Evolutionary conservation across 441 rosid genomes (phyloP).

Genomic region (Brassica balearica): DNA sequence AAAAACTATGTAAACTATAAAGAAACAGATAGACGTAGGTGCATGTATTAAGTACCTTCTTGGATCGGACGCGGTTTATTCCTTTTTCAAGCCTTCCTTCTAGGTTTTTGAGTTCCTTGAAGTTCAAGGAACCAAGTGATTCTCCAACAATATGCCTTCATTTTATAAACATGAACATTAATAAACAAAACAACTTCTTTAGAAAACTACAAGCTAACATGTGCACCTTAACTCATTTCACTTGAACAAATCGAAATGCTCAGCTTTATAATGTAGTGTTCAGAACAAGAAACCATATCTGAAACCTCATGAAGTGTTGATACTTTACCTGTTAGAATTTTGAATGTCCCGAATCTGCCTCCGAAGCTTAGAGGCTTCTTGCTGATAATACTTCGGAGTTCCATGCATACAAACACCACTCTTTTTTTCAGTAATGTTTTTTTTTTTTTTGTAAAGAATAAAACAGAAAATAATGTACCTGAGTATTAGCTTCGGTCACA

Average conservation of each 20-base stretch:
- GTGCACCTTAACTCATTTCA: too few species aligned
- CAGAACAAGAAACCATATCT: background rate
- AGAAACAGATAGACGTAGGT: background rate
- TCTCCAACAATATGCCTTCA: slow-evolving; percentile 86
- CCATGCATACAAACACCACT: slow-evolving; percentile 25
- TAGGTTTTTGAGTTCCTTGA: slow-evolving; percentile 85
- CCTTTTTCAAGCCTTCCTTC: slow-evolving; percentile 88
- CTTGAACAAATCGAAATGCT: background rate
- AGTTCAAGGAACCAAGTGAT: slow-evolving; percentile 67
- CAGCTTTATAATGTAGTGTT: background rate
- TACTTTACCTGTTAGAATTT: slow-evolving; percentile 67
- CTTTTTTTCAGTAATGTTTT: background rate
- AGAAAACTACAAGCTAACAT: background rate
- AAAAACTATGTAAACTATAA: background rate
- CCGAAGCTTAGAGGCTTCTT: slow-evolving; percentile 82
- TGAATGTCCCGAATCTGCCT: slow-evolving; percentile 81
- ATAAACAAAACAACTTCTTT: background rate
- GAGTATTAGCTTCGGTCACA: slow-evolving; percentile 75
- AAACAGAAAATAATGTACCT: slow-evolving; percentile 46
- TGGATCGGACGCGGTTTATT: slow-evolving; percentile 73
- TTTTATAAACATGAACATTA: background rate
- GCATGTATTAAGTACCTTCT: slow-evolving; percentile 57
- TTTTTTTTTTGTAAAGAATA: background rate
- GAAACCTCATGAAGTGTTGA: background rate
- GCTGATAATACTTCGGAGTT: slow-evolving; percentile 68